Percentiles rank a stretch among this genome's conserved stretches.
phyloP scores from a whole-genome alignment of 441 rosid species.

The Populus hybrid region DNA sequence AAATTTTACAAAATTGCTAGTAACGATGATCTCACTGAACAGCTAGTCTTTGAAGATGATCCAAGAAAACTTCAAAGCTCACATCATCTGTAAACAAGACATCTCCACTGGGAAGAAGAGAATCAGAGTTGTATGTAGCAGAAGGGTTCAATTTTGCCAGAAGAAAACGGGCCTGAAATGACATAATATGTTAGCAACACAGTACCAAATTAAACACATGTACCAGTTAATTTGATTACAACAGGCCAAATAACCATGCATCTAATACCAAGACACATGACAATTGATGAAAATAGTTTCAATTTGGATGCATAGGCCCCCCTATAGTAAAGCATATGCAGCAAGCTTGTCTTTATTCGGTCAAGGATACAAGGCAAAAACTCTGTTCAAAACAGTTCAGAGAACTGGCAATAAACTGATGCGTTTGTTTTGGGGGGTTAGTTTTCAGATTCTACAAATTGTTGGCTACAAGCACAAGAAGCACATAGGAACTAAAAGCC shows the following conservation, averaged over 20 bases:
- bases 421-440: neutral
- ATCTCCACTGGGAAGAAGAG: constrained; percentile 47
- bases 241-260: neutral
- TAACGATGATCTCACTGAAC: constrained; percentile 38
- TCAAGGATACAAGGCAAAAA: neutral
- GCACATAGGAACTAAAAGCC: neutral
- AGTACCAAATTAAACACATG: neutral
- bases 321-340: neutral
- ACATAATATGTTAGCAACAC: neutral
- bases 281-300: neutral
- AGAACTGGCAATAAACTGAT: neutral
- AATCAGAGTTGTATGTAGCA: constrained; percentile 51
- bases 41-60: constrained; percentile 82
- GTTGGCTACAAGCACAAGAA: neutral
- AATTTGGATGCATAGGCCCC: neutral
- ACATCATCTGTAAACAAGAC: constrained; percentile 80
- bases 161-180: constrained; percentile 81
- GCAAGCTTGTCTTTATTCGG: neutral
- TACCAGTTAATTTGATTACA: neutral
- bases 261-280: neutral
- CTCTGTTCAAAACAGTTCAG: neutral
- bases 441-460: neutral
- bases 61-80: constrained; percentile 84
- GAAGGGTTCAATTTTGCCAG: constrained; percentile 90
- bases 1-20: constrained; percentile 36